Base-by-base conservation (phyloP, 805 yeast genomes). In the Nakazawaea ambrosiae region DNA sequence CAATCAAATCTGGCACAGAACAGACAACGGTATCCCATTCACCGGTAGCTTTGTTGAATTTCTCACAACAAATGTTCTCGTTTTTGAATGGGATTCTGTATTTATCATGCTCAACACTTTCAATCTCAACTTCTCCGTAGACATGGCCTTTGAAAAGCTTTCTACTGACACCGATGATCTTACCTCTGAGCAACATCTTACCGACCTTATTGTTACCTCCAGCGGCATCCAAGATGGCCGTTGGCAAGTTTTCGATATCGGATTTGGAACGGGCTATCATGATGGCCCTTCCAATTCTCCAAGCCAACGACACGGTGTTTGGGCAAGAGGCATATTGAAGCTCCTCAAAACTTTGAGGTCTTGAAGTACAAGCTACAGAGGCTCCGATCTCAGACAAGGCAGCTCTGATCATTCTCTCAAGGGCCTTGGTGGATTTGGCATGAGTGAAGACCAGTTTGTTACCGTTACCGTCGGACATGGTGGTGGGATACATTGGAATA, bases 201-300 rank as follows among this genome's bases (percentile, higher is more conserved):
- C 68, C 71, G 19, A 49, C 32, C 11, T 50, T 47, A n/a, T 51
- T 49, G 7, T 42, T 41, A 8, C 60, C 60, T 20, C 61, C 61
- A 25, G 63, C 57, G 2, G 67, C 48, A 11, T 65, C 66, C 11
- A 65, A 48, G 24, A 66, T 66, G 14, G 47, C 42, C 7, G 53
- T 43, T 2, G 69, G 61, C 3, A 66, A 42, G 31, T 45, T 45
- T 31, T 56, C 62, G 23, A 66, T 51, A 33, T 63, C 63, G n/a
- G 57, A 51, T 10, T 51, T 53, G 33, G 60, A 62, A 31, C 58
- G 53, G 1, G 73, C 65, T 16, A 61, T 47, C 22, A 46, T 44
- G 4, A 68, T 65, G 3, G 70, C 72, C 36, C 65, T 56, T 3
- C 74, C 74, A 33, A 68, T 60, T 49, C 73, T 57, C 74, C 74